Evolutionary conservation across 1,284 basidiomycete species (phyloP).

Genomic region (Ganoderma sinense): DNA sequence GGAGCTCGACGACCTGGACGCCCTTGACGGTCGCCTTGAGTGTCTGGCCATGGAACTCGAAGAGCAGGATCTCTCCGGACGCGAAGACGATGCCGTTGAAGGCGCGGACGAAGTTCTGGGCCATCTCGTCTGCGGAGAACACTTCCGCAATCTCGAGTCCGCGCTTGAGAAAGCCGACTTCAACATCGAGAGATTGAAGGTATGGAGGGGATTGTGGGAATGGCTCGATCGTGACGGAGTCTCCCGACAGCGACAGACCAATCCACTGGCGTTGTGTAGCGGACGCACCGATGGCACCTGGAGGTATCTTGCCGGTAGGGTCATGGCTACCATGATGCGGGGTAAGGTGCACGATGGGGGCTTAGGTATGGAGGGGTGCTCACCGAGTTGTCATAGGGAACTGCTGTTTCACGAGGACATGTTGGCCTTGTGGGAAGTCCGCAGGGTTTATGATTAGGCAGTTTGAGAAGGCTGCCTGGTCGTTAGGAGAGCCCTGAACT

Average conservation of each 20-base stretch:
- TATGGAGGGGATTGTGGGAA: constrained; percentile 73
- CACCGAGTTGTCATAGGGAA: constrained; percentile 80
- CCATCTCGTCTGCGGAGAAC: constrained; percentile 90
- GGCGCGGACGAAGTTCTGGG: constrained; percentile 73
- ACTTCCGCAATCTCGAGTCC: constrained; percentile 72
- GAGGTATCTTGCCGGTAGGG: constrained; percentile 70
- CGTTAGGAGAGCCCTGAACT: constrained; percentile 65
- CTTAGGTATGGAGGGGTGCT: constrained; percentile 34
- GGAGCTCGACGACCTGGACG: constrained; percentile 73
- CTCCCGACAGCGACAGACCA: constrained; percentile 80
- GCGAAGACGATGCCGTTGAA: constrained; percentile 77
- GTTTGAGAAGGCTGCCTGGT: constrained; percentile 81
- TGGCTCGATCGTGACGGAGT: constrained; percentile 75
- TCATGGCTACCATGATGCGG: constrained; percentile 64
- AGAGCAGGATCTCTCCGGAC: constrained; percentile 79
- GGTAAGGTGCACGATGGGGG: background rate
- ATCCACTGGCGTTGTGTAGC: constrained; percentile 87
- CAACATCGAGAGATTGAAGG: constrained; percentile 81
- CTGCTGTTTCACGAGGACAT: constrained; percentile 76
- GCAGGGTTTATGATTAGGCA: constrained; percentile 80
- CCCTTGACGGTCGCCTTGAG: constrained; percentile 79
- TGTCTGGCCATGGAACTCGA: constrained; percentile 92
- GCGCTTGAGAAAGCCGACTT: constrained; percentile 77
- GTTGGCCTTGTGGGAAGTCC: constrained; percentile 78
- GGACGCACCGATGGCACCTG: constrained; percentile 72